A percentile compares a stretch with the other conserved stretches of the same genome.
Conservation (phyloP, 331 rosid genomes). For the Quercus phellos region DNA sequence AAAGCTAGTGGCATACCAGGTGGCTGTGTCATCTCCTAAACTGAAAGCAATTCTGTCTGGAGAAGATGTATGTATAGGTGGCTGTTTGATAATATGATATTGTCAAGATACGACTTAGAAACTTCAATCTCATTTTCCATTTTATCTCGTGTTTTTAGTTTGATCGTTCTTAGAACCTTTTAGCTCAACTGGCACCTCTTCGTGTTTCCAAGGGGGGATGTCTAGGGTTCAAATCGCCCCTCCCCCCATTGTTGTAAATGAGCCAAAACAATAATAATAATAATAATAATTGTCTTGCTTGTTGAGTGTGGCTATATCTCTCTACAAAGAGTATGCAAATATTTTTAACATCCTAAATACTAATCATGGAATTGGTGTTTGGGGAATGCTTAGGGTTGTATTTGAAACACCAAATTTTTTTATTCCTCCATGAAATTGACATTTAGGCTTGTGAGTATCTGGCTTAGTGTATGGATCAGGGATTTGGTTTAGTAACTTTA, state of each 20-base stretch:
- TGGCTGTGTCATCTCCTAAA: constrained; percentile 58
- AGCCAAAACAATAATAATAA: too few species aligned
- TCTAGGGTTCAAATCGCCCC: too few species aligned
- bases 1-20: constrained; percentile 82
- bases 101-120: constrained; percentile 3
- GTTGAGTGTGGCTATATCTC: not conserved
- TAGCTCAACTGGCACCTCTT: too few species aligned
- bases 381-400: not conserved
- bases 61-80: constrained; percentile 34
- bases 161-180: not conserved
- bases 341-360: too few species aligned
- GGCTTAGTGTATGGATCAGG: not conserved
- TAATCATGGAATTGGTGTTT: not conserved
- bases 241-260: too few species aligned
- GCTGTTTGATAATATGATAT: constrained; percentile 2
- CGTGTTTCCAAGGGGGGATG: too few species aligned
- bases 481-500: not conserved
- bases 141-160: not conserved
- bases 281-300: not conserved
- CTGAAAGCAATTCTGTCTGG: constrained; percentile 45
- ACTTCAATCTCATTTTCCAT: not conserved
- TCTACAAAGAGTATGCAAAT: too few species aligned
- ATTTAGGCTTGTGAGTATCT: not conserved
- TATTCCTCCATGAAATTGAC: not conserved
- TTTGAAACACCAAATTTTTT: not conserved